Evolutionary conservation across 176 grass and related monocot species (phyloP).

Genomic region (Avena eriantha): DNA sequence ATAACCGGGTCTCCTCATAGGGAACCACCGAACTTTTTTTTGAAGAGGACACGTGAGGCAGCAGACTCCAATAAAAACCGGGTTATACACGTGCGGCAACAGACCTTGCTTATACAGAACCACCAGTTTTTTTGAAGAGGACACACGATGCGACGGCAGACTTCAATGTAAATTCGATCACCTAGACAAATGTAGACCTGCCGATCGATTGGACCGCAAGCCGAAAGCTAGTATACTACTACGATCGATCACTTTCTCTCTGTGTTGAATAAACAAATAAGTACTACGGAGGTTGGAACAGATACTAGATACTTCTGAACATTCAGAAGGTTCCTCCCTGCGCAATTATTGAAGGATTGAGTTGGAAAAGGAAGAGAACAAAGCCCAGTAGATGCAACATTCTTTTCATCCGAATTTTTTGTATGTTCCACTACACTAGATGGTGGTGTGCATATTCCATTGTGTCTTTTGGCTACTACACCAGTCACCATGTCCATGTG

Average conservation of each 20-base stretch:
- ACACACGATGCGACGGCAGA: no score
- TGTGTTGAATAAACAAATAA: background rate
- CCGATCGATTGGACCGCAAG: no score
- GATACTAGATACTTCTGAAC: conserved; percentile 8
- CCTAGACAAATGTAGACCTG: no score
- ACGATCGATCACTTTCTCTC: background rate
- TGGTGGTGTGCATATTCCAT: background rate
- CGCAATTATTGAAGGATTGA: background rate
- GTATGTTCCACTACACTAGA: background rate
- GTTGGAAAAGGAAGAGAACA: background rate
- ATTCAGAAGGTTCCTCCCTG: background rate
- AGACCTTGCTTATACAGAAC: no score
- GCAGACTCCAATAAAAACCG: no score
- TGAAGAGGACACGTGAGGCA: no score
- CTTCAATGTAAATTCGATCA: no score
- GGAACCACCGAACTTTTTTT: no score
- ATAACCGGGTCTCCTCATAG: no score
- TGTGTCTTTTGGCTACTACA: background rate
- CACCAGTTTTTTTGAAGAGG: no score
- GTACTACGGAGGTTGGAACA: background rate
- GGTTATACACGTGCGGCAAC: no score
- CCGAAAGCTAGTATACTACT: no score
- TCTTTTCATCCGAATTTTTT: background rate
- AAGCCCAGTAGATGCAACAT: conserved; percentile 14
- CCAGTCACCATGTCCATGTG: conserved; percentile 1